Evolutionary conservation across 805 yeast species (phyloP).

Genomic region (Myxozyma udenii): DNA sequence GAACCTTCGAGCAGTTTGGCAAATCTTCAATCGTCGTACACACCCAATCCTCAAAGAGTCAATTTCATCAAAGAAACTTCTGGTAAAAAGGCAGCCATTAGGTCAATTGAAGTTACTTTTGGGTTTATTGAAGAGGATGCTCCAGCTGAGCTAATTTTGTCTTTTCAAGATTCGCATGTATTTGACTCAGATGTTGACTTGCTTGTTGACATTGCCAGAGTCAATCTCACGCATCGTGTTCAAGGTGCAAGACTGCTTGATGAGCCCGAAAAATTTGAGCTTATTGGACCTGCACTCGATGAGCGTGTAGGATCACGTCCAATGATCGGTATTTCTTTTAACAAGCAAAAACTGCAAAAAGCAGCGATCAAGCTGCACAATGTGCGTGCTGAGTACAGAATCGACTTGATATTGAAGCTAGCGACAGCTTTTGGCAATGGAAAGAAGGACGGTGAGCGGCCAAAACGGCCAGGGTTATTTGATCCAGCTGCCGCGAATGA

Average conservation of each 20-base stretch:
- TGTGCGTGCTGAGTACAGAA: slow-evolving; percentile 53
- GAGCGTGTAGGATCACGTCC: slow-evolving; percentile 38
- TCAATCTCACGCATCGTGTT: slow-evolving; percentile 1
- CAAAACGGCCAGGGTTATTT: not conserved
- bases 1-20: too few species aligned
- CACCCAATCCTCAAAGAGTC: too few species aligned
- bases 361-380: slow-evolving; percentile 50
- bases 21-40: too few species aligned
- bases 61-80: not conserved
- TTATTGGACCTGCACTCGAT: slow-evolving; percentile 16
- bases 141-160: not conserved
- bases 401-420: slow-evolving; percentile 54
- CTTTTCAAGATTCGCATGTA: slow-evolving; percentile 3
- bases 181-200: slow-evolving; percentile 1
- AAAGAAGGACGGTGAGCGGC: not conserved
- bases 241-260: slow-evolving; percentile 3
- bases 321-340: slow-evolving; percentile 40
- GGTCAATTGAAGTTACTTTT: not conserved
- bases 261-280: slow-evolving; percentile 12
- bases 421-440: slow-evolving; percentile 26
- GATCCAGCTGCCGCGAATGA: not conserved
- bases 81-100: not conserved
- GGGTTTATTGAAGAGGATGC: slow-evolving; percentile 10
- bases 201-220: not conserved
- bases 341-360: slow-evolving; percentile 39